A percentile compares a stretch with the other conserved stretches of the same genome.
phyloP scores from a whole-genome alignment of 495 filamentous ascomycete species.

The Margaritispora aquatica region DNA sequence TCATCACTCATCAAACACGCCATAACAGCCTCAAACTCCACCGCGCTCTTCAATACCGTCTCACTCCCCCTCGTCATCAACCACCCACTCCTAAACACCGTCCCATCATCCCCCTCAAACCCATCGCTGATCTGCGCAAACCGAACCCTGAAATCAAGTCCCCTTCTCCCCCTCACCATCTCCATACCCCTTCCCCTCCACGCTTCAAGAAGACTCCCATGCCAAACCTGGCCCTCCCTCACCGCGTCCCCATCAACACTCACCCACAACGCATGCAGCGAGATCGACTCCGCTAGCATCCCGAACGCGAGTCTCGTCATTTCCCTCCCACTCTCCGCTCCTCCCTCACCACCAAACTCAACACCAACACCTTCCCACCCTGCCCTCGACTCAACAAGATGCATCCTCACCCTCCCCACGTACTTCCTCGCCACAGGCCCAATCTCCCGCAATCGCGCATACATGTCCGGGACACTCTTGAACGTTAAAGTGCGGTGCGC shows the following conservation, averaged over 20 bases:
- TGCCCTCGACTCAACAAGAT: not conserved
- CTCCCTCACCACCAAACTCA: too few relatives aligned
- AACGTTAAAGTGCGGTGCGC: not conserved
- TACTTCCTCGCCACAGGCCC: not conserved
- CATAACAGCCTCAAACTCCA: too few relatives aligned
- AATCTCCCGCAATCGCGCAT: not conserved
- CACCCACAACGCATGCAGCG: not conserved
- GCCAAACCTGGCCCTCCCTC: not conserved
- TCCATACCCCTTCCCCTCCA: not conserved
- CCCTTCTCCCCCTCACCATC: not conserved
- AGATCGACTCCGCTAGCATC: not conserved
- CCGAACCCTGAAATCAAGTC: too few relatives aligned
- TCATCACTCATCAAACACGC: too few relatives aligned
- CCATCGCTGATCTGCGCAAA: too few relatives aligned
- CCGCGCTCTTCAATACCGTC: too few relatives aligned
- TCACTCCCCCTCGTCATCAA: too few relatives aligned
- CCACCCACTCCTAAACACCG: too few relatives aligned
- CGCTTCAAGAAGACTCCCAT: not conserved
- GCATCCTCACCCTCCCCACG: not conserved
- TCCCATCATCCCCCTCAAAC: too few relatives aligned
- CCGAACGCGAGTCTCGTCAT: not conserved
- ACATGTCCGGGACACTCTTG: not conserved
- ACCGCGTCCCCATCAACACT: not conserved
- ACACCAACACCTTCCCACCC: not conserved
- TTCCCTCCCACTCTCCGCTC: too few relatives aligned